Evolutionary conservation across 768 basidiomycete species (phyloP).

Genomic region (Termitomyces sp.): DNA sequence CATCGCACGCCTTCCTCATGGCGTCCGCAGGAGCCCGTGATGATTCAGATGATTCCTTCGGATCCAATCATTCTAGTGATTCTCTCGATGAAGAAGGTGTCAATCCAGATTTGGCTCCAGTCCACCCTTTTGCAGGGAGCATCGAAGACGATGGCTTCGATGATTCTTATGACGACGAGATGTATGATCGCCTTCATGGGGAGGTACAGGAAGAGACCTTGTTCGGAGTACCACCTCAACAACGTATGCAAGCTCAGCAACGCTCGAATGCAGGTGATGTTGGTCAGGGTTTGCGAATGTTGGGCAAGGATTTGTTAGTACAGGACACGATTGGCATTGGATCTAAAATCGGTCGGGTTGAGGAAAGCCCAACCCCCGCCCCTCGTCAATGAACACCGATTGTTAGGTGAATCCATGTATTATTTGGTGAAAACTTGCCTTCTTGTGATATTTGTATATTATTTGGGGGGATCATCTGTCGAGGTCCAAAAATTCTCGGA

Average conservation of each 20-base stretch:
- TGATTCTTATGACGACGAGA: slow-evolving; percentile 52
- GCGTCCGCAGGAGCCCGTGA: slow-evolving; percentile 34
- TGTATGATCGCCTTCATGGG: slow-evolving; percentile 43
- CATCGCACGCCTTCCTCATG: slow-evolving; percentile 71
- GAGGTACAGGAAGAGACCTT: slow-evolving; percentile 60
- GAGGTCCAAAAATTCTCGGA: no score
- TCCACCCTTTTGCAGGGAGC: slow-evolving; percentile 58
- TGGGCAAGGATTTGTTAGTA: slow-evolving; percentile 60
- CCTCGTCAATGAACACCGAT: neutral
- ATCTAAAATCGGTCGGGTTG: slow-evolving; percentile 48
- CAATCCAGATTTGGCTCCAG: slow-evolving; percentile 33
- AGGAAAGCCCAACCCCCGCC: slow-evolving; percentile 67
- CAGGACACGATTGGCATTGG: slow-evolving; percentile 65
- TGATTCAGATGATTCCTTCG: slow-evolving; percentile 46
- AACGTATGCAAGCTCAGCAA: slow-evolving; percentile 30
- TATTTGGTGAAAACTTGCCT: neutral
- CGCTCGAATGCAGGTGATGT: slow-evolving; percentile 15
- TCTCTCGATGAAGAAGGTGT: slow-evolving; percentile 50
- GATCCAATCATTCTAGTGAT: slow-evolving; percentile 54
- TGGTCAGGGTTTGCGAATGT: slow-evolving; percentile 43
- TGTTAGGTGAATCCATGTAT: neutral
- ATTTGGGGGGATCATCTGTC: no score
- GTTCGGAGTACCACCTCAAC: slow-evolving; percentile 63
- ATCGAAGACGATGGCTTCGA: slow-evolving; percentile 42
- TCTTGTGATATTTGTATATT: neutral